Evolutionary conservation across 2,329 filamentous ascomycete species (phyloP).

Genomic region (Sporothrix pallida): DNA sequence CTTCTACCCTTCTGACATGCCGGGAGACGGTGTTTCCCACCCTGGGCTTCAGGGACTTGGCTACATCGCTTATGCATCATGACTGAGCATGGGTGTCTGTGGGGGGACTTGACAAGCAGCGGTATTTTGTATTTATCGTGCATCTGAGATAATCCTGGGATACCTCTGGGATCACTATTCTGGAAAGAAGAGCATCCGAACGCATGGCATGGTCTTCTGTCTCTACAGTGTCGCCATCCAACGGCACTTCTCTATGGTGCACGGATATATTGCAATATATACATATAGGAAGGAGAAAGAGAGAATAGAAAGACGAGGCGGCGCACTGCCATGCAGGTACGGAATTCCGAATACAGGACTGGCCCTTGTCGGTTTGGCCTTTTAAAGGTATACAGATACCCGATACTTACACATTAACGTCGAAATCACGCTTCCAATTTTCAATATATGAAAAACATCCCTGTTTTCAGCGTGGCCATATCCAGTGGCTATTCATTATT

Average conservation of each 20-base stretch:
- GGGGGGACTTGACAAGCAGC: not conserved
- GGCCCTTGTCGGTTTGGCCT: not conserved
- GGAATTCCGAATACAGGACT: constrained; percentile 35
- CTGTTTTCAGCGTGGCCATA: constrained; percentile 7
- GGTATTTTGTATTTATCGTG: not conserved
- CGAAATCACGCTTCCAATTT: not conserved
- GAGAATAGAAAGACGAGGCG: not conserved
- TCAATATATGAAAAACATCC: not conserved
- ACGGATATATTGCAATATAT: constrained; percentile 11
- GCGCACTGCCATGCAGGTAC: constrained; percentile 37
- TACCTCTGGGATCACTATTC: not conserved
- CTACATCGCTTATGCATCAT: not conserved
- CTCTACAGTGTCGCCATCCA: not conserved
- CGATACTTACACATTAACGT: not conserved
- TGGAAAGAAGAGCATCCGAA: not conserved
- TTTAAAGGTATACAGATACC: not conserved
- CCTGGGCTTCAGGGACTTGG: not conserved
- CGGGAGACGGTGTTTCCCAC: not conserved
- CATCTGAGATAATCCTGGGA: no score
- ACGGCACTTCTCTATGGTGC: not conserved
- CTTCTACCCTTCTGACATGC: not conserved
- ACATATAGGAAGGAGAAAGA: no score
- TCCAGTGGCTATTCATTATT: not conserved
- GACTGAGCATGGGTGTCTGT: not conserved
- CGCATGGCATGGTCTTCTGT: not conserved